Base-by-base conservation (phyloP, 1,284 basidiomycete genomes). In the Papiliotrema flavescens region DNA sequence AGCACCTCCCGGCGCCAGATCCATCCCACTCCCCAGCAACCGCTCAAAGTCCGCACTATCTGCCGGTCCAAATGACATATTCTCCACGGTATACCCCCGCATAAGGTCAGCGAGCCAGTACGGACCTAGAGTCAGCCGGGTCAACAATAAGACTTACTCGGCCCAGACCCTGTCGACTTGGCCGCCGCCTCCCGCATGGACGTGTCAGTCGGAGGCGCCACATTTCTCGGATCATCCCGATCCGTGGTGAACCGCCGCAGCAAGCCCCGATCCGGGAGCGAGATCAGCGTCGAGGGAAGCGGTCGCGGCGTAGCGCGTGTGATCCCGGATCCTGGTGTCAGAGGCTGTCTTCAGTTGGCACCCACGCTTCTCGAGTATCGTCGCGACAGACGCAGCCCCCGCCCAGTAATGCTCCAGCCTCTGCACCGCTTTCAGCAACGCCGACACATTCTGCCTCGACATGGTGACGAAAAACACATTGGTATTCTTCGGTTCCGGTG, bases 381-480 rank as follows among this genome's bases (percentile, higher is more conserved):
- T 66, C 17, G 65, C 60, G 0, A 78, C 76, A 49, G 74, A 74
- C 2, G 57, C 58, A 9, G 71, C 71, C 2, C 77, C 76, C 3
- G 76, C 74, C 77, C 77, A 79, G 49, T 71, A 73, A 24, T 70
- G 64, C 57, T 78, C 76, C 70, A 77, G 75, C 32, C 66, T 63
- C 22, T 68, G 56, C 3, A 74, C 50, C 9, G 76, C 75, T 37
- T 72, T 69, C 9, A 73, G 59, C 19, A 78, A 49, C 8, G 72
- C 69, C 3, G 60, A 59, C 24, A 79, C 62, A 55, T 75, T 76
- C 59, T 79, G 72, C 48, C 67, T 64, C 3, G 74, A 68, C 63
- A 76, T 67, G n/a, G 73, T 71, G 2, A 70, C 58, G 52, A 78
- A 61, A 37, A 78, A 66, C 28, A 71, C 55, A 52, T 77, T 71